Evolutionary conservation across 1,139 yeast genomes (phyloP).

Genomic region (Candida sp.): DNA sequence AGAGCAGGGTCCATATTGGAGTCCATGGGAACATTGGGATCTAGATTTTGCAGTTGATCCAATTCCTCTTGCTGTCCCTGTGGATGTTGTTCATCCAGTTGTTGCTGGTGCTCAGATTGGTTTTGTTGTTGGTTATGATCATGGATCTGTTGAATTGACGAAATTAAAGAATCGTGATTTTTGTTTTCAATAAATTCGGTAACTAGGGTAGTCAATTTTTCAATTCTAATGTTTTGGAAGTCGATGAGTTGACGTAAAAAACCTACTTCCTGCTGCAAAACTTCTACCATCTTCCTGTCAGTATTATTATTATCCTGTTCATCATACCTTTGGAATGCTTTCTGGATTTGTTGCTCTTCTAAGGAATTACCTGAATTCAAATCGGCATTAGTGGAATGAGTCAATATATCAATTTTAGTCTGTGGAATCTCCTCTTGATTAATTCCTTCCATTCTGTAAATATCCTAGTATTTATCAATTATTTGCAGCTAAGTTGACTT

Average conservation of each 20-base stretch:
- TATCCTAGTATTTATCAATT: slow-evolving; percentile 6
- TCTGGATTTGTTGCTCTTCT: slow-evolving; percentile 1
- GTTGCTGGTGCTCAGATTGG: slow-evolving; percentile 10
- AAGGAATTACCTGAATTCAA: not conserved
- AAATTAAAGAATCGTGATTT: slow-evolving; percentile 26
- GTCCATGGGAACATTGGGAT: slow-evolving; percentile 16
- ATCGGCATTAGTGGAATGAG: not conserved
- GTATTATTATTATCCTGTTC: slow-evolving; percentile 11
- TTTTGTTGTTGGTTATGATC: slow-evolving; percentile 19
- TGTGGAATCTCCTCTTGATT: not conserved
- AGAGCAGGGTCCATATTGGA: slow-evolving; percentile 38
- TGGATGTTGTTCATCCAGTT: slow-evolving; percentile 6
- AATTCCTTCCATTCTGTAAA: slow-evolving; percentile 4
- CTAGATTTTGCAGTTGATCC: slow-evolving; percentile 5
- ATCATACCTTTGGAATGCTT: not conserved
- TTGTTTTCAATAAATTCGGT: slow-evolving; percentile 32
- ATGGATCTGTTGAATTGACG: slow-evolving; percentile 24
- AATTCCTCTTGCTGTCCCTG: slow-evolving; percentile 5
- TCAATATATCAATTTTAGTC: slow-evolving; percentile 1
- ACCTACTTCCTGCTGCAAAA: slow-evolving; percentile 29
- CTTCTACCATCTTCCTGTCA: slow-evolving; percentile 19
- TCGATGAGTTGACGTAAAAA: slow-evolving; percentile 36
- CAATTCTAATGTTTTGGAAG: slow-evolving; percentile 37
- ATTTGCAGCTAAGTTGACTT: slow-evolving; percentile 9
- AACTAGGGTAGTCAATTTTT: slow-evolving; percentile 32